Evolutionary conservation across 345 rosid genomes (phyloP).

Genomic region (Brassica carinata): DNA sequence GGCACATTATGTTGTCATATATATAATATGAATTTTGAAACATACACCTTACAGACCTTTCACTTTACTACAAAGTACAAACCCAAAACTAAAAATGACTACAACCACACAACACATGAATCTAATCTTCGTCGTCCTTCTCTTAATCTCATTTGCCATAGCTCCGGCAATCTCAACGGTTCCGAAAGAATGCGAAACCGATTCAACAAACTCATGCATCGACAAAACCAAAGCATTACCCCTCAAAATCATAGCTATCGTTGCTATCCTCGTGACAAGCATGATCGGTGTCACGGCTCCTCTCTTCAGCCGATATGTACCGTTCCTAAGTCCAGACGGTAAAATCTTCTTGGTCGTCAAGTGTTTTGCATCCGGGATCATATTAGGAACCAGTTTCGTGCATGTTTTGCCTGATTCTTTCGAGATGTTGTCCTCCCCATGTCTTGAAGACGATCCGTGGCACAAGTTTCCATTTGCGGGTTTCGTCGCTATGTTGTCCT

Average conservation of each 20-base stretch:
- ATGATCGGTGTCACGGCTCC: conserved; percentile 65
- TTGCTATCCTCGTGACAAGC: conserved; percentile 57
- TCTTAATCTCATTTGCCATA: conserved; percentile 24
- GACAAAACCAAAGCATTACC: conserved; percentile 53
- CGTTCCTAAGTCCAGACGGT: conserved; percentile 56
- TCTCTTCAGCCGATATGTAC: conserved; percentile 50
- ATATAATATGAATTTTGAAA: conserved; percentile 3
- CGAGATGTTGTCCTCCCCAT: conserved; percentile 62
- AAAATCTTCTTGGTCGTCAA: conserved; percentile 59
- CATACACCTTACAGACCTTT: background rate
- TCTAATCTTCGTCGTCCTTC: conserved; percentile 19
- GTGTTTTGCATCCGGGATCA: conserved; percentile 75
- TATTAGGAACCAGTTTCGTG: conserved; percentile 80
- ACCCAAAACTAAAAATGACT: conserved; percentile 11
- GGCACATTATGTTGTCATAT: background rate
- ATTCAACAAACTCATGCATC: conserved; percentile 40
- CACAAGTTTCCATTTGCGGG: conserved; percentile 76
- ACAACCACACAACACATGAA: conserved; percentile 26
- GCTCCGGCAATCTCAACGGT: conserved; percentile 35
- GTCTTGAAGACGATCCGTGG: conserved; percentile 74
- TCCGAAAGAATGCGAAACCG: conserved; percentile 39
- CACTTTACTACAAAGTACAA: conserved; percentile 11
- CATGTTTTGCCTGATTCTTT: conserved; percentile 90
- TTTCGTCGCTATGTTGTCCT: conserved; percentile 80
- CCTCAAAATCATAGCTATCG: conserved; percentile 62